Evolutionary conservation across 768 basidiomycete species (phyloP).

Genomic region (Mycena epipterygia): DNA sequence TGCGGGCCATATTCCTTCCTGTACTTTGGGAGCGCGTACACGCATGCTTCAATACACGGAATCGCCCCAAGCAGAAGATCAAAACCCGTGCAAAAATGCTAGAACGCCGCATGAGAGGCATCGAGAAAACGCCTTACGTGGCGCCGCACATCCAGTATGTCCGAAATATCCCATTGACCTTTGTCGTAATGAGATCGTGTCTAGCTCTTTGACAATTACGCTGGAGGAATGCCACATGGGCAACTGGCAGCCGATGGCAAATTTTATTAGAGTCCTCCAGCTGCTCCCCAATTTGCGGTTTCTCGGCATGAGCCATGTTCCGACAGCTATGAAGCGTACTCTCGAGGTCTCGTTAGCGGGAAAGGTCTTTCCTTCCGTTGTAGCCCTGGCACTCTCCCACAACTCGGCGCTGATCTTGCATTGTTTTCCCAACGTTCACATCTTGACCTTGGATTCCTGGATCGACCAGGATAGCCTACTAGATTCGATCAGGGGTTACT

Average conservation of each 20-base stretch:
- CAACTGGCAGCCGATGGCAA: slow-evolving; percentile 17
- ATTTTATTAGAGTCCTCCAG: slow-evolving; percentile 16
- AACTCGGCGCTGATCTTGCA: background rate
- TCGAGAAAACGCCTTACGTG: slow-evolving; percentile 14
- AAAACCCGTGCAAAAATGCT: slow-evolving; percentile 21
- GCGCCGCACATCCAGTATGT: slow-evolving; percentile 14
- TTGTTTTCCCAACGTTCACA: slow-evolving; percentile 16
- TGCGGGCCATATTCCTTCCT: slow-evolving; percentile 15
- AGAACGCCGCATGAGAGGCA: slow-evolving; percentile 22
- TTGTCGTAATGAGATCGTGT: background rate
- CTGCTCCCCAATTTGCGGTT: slow-evolving; percentile 2
- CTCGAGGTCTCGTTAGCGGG: background rate
- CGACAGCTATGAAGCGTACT: background rate
- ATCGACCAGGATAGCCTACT: background rate
- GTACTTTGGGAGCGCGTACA: slow-evolving; percentile 17
- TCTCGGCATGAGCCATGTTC: background rate
- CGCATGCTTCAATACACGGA: background rate
- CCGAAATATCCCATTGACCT: background rate
- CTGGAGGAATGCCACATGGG: slow-evolving; percentile 7
- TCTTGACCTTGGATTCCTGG: background rate
- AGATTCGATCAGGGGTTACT: background rate
- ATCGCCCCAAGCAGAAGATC: background rate
- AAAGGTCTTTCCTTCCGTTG: slow-evolving; percentile 7
- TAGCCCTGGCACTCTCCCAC: background rate
- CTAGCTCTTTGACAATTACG: slow-evolving; percentile 6